Evolutionary conservation across 805 yeast genomes (phyloP).

Genomic region (Candida methanosorbosa): DNA sequence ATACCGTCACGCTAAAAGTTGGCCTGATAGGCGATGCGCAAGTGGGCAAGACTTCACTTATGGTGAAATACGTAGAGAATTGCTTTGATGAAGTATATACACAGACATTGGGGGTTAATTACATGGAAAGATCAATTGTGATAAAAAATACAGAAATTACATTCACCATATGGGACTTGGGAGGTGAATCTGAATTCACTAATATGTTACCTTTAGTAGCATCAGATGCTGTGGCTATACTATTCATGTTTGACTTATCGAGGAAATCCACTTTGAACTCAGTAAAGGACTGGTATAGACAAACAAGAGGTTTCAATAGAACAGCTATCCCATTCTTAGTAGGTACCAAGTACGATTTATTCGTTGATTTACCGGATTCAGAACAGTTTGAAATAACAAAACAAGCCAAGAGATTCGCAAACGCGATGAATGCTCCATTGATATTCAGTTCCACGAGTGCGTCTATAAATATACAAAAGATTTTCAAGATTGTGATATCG

Average conservation of each 20-base stretch:
- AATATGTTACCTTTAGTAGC: constrained; percentile 93
- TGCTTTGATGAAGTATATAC: constrained; percentile 86
- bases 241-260: constrained; percentile 86
- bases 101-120: constrained; percentile 91
- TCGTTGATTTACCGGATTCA: constrained; percentile 66
- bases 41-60: constrained; percentile 90
- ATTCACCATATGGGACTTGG: constrained; percentile 91
- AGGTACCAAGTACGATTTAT: constrained; percentile 89
- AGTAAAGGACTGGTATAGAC: constrained; percentile 92
- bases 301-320: constrained; percentile 80
- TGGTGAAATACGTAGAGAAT: constrained; percentile 97
- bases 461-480: constrained; percentile 88
- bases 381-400: constrained; percentile 81
- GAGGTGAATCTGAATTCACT: constrained; percentile 91
- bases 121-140: constrained; percentile 82
- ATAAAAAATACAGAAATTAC: constrained; percentile 82
- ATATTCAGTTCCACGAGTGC: constrained; percentile 88
- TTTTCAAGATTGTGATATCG: constrained; percentile 82
- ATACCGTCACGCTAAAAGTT: constrained; percentile 63
- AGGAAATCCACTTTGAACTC: constrained; percentile 78
- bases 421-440: constrained; percentile 78
- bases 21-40: constrained; percentile 95
- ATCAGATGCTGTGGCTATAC: constrained; percentile 83
- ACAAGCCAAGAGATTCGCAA: constrained; percentile 77
- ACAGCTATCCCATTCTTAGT: constrained; percentile 86